Evolutionary conservation across 2,329 filamentous ascomycete genomes (phyloP).

Genomic region (Hirsutella rhossiliensis): DNA sequence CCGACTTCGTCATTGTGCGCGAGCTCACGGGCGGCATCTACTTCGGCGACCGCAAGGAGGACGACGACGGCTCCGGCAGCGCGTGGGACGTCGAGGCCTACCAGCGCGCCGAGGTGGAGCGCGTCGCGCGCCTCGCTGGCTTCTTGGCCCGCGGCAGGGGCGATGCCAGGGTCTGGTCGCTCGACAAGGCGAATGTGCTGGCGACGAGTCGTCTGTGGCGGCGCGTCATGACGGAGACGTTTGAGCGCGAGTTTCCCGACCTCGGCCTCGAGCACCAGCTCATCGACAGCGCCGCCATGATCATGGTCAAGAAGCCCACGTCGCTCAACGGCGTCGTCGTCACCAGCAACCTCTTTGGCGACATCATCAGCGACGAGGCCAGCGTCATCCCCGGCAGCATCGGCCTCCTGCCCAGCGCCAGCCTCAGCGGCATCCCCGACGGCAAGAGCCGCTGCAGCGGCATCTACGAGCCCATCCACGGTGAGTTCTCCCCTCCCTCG

Average conservation of each 20-base stretch:
- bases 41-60: conserved; percentile 72
- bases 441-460: conserved; percentile 77
- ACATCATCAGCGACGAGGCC: conserved; percentile 93
- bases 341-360: conserved; percentile 88
- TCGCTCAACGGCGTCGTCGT: conserved; percentile 83
- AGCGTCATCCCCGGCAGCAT: conserved; percentile 87
- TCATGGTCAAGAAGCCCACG: conserved; percentile 89
- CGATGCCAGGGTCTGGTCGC: conserved; percentile 59
- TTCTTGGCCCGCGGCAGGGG: conserved; percentile 66
- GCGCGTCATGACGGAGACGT: conserved; percentile 73
- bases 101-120: conserved; percentile 73
- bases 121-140: conserved; percentile 71
- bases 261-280: conserved; percentile 77
- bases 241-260: conserved; percentile 80
- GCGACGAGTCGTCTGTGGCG: conserved; percentile 85
- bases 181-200: conserved; percentile 96
- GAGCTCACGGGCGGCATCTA: conserved; percentile 91
- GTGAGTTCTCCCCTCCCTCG: conserved; percentile 29
- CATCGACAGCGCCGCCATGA: conserved; percentile 94
- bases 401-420: conserved; percentile 79
- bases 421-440: conserved; percentile 75
- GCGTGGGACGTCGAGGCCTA: conserved; percentile 85
- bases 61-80: conserved; percentile 52
- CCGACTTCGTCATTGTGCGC: conserved; percentile 85
- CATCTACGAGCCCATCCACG: conserved; percentile 97